Percentiles rank a stretch among this genome's conserved stretches.
Evolutionary conservation across 306 rosid species (phyloP).

Genomic region (Oxytropis ochrocephala): DNA sequence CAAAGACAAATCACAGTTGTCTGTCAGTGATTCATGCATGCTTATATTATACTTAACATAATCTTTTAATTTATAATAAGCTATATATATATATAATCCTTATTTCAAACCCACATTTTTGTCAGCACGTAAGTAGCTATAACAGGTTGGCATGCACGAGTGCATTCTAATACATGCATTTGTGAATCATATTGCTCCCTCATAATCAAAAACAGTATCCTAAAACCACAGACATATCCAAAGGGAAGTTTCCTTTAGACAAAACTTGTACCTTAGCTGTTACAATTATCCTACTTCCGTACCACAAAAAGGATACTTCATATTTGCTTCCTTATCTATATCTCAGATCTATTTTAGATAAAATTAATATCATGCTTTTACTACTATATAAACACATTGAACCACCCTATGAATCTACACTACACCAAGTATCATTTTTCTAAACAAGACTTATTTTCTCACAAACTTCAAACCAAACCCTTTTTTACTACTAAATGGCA

Average conservation of each 20-base stretch:
- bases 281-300: slow-evolving; percentile 25
- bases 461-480: neutral
- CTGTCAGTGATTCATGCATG: neutral
- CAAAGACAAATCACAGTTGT: slow-evolving; percentile 27
- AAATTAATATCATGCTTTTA: neutral
- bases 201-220: slow-evolving; percentile 24
- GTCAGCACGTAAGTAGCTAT: neutral
- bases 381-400: neutral
- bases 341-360: slow-evolving; percentile 32
- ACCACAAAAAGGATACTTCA: slow-evolving; percentile 29
- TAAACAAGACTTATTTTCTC: neutral
- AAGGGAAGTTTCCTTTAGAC: slow-evolving; percentile 36
- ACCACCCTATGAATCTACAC: neutral
- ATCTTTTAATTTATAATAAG: neutral
- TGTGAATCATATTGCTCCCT: neutral
- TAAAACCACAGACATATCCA: slow-evolving; percentile 21
- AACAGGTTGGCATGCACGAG: slow-evolving; percentile 35
- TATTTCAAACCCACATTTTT: neutral
- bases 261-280: slow-evolving; percentile 41
- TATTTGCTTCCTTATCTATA: slow-evolving; percentile 25
- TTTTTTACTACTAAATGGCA: slow-evolving; percentile 11
- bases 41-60: neutral
- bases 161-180: slow-evolving; percentile 6
- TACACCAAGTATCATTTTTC: neutral
- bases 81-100: neutral